Evolutionary conservation across 371 early-diverging fungal genomes (phyloP).

Genomic region (Funneliformis caledonium): DNA sequence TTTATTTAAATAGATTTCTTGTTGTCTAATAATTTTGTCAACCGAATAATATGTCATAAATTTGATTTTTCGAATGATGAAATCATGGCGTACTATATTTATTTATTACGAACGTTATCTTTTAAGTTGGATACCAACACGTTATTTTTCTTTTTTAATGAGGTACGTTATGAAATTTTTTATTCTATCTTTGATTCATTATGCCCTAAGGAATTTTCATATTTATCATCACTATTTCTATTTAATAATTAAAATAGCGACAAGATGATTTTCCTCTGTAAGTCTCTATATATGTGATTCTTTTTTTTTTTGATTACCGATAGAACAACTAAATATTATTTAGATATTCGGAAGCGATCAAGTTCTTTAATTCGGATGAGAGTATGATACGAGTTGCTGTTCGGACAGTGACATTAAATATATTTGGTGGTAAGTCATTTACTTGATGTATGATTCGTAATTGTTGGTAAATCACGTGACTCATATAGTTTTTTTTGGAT

Average conservation of each 20-base stretch:
- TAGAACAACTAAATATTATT: background rate
- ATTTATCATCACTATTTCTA: background rate
- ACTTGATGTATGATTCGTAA: background rate
- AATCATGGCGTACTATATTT: constrained; percentile 60
- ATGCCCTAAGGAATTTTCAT: background rate
- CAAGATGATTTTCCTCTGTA: constrained; percentile 56
- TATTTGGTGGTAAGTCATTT: constrained; percentile 43
- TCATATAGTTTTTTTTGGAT: background rate
- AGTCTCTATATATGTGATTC: constrained; percentile 13
- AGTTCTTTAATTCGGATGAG: constrained; percentile 61
- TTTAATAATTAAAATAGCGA: constrained; percentile 24
- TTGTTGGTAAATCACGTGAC: background rate
- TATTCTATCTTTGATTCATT: background rate
- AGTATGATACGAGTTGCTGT: constrained; percentile 66
- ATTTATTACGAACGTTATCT: constrained; percentile 60
- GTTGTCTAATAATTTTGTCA: constrained; percentile 62
- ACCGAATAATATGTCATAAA: constrained; percentile 56
- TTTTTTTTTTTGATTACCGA: background rate
- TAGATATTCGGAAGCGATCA: constrained; percentile 57
- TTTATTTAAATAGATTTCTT: constrained; percentile 49
- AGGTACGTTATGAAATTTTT: constrained; percentile 14
- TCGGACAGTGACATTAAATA: constrained; percentile 61
- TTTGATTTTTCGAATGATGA: constrained; percentile 61
- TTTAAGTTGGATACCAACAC: constrained; percentile 56
- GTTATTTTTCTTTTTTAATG: constrained; percentile 58